Conservation (phyloP, 768 basidiomycete genomes). For the Hypholoma fasciculare region DNA sequence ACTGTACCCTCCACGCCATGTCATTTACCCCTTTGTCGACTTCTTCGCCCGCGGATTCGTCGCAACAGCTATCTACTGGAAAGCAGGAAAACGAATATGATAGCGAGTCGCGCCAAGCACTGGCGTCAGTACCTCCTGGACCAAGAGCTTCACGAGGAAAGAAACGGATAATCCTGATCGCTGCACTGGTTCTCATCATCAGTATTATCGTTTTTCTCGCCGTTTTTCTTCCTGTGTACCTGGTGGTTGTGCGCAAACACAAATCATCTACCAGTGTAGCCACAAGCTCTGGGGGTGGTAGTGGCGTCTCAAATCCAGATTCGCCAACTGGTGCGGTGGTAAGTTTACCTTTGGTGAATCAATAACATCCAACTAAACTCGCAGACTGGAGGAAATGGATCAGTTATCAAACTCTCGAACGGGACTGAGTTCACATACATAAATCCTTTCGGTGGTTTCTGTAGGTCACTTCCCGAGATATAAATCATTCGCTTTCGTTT, state of each 20-base stretch:
- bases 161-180: constrained; percentile 13
- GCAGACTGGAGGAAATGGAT: constrained; percentile 62
- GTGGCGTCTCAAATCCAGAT: constrained; percentile 9
- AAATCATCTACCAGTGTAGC: constrained; percentile 2
- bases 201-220: constrained; percentile 23
- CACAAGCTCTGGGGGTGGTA: background rate
- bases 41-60: constrained; percentile 5
- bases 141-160: constrained; percentile 1
- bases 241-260: constrained; percentile 24
- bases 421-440: constrained; percentile 70
- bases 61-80: constrained; percentile 1
- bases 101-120: background rate
- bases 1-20: background rate
- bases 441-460: constrained; percentile 71
- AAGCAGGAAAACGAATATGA: background rate
- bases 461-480: constrained; percentile 31
- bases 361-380: background rate
- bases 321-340: constrained; percentile 18
- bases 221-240: constrained; percentile 31
- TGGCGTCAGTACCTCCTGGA: background rate
- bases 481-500: background rate
- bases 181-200: constrained; percentile 1
- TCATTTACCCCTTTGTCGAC: background rate
- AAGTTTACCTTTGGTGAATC: constrained; percentile 1
- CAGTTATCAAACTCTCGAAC: constrained; percentile 54